phyloP scores from a whole-genome alignment of 495 filamentous ascomycete species.

The Penicillium psychrofluorescens region DNA sequence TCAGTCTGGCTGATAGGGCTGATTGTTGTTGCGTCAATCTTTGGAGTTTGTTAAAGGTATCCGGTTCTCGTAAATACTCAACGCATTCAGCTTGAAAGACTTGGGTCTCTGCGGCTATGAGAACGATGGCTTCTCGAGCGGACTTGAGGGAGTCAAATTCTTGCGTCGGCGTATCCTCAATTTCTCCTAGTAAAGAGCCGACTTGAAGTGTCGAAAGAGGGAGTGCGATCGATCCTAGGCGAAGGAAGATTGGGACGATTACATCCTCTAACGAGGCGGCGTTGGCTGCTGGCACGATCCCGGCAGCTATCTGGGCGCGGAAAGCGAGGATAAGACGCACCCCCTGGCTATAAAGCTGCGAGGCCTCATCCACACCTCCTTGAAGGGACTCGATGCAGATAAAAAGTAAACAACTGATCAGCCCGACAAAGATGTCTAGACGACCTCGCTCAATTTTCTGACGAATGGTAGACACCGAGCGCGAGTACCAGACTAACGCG shows the following conservation, averaged over 20 bases:
- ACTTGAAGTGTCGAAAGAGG: conserved; percentile 1
- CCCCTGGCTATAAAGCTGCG: conserved; percentile 30
- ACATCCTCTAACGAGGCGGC: conserved; percentile 19
- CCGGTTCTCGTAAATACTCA: conserved; percentile 4
- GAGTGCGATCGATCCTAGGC: conserved; percentile 18
- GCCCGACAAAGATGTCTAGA: conserved; percentile 24
- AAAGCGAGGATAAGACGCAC: conserved; percentile 23
- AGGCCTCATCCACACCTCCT: conserved; percentile 21
- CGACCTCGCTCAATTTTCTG: conserved; percentile 33
- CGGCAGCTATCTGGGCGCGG: conserved; percentile 15
- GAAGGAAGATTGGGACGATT: conserved; percentile 33
- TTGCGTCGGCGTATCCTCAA: not conserved
- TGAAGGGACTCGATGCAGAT: conserved; percentile 53
- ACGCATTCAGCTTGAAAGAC: conserved; percentile 14
- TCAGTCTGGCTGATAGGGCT: conserved; percentile 1
- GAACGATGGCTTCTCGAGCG: conserved; percentile 25
- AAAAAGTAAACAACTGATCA: conserved; percentile 51
- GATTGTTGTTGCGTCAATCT: conserved; percentile 5
- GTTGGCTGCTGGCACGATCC: conserved; percentile 7
- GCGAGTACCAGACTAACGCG: conserved; percentile 33
- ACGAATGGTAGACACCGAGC: conserved; percentile 42
- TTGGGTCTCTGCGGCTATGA: conserved; percentile 13
- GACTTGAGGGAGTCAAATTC: conserved; percentile 19
- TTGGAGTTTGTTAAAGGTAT: conserved; percentile 1
- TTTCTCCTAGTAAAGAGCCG: conserved; percentile 6